Conservation (phyloP, 2,329 filamentous ascomycete genomes). For the Penicillium sp. region DNA sequence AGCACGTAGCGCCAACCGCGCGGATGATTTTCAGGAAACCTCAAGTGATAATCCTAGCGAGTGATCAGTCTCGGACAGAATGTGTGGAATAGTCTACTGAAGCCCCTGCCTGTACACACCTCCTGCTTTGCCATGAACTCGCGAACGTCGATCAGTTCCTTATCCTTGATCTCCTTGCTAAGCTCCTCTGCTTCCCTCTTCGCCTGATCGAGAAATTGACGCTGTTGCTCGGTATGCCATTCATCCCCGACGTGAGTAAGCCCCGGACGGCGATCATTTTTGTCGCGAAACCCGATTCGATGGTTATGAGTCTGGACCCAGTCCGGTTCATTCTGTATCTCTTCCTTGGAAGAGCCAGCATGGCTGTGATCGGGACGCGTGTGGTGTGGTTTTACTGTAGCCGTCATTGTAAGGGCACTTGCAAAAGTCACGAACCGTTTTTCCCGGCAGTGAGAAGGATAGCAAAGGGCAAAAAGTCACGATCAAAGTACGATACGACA, state of each 20-base stretch:
- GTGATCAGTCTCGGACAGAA: not conserved
- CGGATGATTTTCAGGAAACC: constrained; percentile 47
- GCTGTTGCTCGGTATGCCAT: constrained; percentile 1
- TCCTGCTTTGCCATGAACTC: not conserved
- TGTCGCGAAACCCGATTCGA: not conserved
- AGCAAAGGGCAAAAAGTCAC: too few species aligned
- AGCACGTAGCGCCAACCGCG: constrained; percentile 55
- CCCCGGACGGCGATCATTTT: not conserved
- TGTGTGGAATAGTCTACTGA: too few species aligned
- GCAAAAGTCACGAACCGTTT: not conserved
- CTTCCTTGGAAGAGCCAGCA: not conserved
- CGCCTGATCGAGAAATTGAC: not conserved
- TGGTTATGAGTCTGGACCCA: not conserved
- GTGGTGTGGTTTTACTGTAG: constrained; percentile 1
- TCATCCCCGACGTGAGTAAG: constrained; percentile 4
- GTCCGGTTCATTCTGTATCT: constrained; percentile 4
- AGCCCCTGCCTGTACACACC: not conserved
- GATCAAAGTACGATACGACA: too few species aligned
- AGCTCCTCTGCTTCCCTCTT: constrained; percentile 4
- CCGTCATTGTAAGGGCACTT: not conserved
- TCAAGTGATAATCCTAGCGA: constrained; percentile 46
- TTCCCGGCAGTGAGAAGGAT: too few species aligned
- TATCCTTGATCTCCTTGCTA: not conserved
- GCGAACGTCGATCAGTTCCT: not conserved
- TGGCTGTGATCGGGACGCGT: constrained; percentile 1